Percentiles rank a stretch among this genome's conserved stretches.
These are phyloP conservation scores for Triglochin maritima DNA, from an alignment of 106 monocot species.

Conservation along the genomic window DNA sequence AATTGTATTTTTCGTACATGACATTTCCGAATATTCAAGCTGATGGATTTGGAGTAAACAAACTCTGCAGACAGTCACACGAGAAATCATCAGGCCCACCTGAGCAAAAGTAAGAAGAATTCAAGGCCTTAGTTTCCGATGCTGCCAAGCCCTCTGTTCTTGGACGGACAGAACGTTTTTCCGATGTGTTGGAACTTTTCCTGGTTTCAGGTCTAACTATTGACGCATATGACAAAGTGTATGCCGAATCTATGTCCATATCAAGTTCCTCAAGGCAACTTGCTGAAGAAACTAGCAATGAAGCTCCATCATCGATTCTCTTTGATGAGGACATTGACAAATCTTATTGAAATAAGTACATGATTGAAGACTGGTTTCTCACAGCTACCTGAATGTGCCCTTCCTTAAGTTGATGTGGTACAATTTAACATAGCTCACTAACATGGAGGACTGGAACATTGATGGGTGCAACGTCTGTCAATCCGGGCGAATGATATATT, in stretches of 20 bases:
- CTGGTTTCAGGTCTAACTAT: constrained; percentile 62
- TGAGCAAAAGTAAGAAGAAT: constrained; percentile 41
- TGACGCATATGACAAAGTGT: constrained; percentile 68
- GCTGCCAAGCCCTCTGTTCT: constrained; percentile 49
- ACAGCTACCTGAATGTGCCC: too few species aligned
- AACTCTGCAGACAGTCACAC: constrained; percentile 19
- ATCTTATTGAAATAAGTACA: background rate
- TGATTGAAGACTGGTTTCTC: too few species aligned
- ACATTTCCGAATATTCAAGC: too few species aligned
- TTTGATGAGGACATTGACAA: background rate
- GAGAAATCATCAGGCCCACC: constrained; percentile 6
- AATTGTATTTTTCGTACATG: too few species aligned
- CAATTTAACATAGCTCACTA: too few species aligned
- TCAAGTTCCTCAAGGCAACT: background rate
- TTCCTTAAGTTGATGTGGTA: too few species aligned
- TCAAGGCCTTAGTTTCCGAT: constrained; percentile 48
- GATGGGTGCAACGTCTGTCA: too few species aligned
- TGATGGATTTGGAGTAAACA: too few species aligned
- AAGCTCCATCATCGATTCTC: background rate
- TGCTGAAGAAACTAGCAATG: background rate
- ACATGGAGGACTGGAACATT: too few species aligned
- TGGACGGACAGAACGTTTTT: constrained; percentile 36
- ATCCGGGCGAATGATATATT: too few species aligned
- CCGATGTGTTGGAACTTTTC: constrained; percentile 65
- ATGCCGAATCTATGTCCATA: constrained; percentile 21